These are phyloP conservation scores for Penicillium sp. DNA, from an alignment of 2,329 filamentous ascomycete genomes.

Conservation along the genomic window DNA sequence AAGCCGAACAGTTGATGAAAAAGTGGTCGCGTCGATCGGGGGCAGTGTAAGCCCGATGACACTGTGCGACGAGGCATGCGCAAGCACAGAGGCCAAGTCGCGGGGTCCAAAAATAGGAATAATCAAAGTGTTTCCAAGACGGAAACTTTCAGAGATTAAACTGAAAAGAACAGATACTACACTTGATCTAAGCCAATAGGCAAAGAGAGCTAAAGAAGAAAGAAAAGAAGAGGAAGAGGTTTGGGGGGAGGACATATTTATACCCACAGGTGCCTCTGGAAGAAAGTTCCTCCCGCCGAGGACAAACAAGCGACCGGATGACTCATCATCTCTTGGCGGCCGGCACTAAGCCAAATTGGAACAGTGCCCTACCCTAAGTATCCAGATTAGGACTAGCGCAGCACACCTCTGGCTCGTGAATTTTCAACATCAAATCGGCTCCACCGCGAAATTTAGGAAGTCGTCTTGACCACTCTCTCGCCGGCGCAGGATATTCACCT, in stretches of 20 bases:
- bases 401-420: conserved; percentile 24
- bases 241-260: conserved; percentile 30
- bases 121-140: conserved; percentile 70
- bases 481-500: conserved; percentile 84
- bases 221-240: conserved; percentile 41
- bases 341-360: no score
- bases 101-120: conserved; percentile 70
- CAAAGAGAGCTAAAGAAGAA: conserved; percentile 50
- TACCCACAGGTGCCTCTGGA: conserved; percentile 15
- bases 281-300: neutral
- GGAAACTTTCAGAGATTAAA: conserved; percentile 89
- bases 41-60: conserved; percentile 73
- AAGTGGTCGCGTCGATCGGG: conserved; percentile 61
- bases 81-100: conserved; percentile 66
- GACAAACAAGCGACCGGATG: neutral
- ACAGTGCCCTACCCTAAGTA: neutral
- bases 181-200: conserved; percentile 79
- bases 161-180: conserved; percentile 98
- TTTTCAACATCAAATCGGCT: conserved; percentile 22
- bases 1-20: conserved; percentile 58
- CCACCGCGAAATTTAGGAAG: conserved; percentile 28
- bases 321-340: neutral
- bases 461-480: conserved; percentile 30
- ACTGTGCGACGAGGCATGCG: conserved; percentile 63
- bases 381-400: conserved; percentile 24